Evolutionary conservation across 1,284 basidiomycete species (phyloP).

Genomic region (Sporisorium scitamineum): DNA sequence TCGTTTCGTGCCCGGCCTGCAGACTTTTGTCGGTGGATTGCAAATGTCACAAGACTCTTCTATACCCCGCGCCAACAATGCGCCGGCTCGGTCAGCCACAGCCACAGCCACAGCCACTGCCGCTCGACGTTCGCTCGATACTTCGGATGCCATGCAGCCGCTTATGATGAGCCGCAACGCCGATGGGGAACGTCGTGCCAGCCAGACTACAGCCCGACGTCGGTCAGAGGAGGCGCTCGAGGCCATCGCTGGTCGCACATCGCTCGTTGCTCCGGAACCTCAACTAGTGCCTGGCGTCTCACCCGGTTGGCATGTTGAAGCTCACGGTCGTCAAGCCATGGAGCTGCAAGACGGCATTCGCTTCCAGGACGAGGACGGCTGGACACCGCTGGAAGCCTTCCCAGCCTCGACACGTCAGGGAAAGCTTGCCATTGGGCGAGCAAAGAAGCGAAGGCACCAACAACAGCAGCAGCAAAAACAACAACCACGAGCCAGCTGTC

Average conservation of each 20-base stretch:
- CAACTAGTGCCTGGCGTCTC: conserved; percentile 48
- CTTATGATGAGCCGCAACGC: conserved; percentile 52
- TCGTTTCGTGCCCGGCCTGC: conserved; percentile 54
- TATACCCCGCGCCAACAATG: neutral
- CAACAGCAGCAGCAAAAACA: neutral
- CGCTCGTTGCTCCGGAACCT: conserved; percentile 7
- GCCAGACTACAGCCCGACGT: conserved; percentile 24
- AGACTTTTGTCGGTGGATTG: conserved; percentile 56
- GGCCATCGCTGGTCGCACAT: conserved; percentile 9
- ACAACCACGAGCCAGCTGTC: neutral
- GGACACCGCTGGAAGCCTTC: conserved; percentile 52
- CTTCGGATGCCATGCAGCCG: conserved; percentile 38
- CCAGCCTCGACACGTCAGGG: conserved; percentile 40
- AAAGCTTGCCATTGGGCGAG: conserved; percentile 33
- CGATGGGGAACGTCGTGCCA: conserved; percentile 24
- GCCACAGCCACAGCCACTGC: neutral
- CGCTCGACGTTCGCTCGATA: conserved; percentile 19
- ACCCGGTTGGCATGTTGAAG: conserved; percentile 58
- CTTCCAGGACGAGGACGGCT: conserved; percentile 49
- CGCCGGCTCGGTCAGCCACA: neutral
- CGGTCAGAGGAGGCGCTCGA: conserved; percentile 23
- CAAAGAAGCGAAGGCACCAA: conserved; percentile 20
- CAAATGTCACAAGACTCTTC: conserved; percentile 50
- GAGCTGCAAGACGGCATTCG: conserved; percentile 47
- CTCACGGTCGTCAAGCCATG: conserved; percentile 50